Base-by-base conservation (phyloP, 208 protist species). In the Leishmania tarentolae region DNA sequence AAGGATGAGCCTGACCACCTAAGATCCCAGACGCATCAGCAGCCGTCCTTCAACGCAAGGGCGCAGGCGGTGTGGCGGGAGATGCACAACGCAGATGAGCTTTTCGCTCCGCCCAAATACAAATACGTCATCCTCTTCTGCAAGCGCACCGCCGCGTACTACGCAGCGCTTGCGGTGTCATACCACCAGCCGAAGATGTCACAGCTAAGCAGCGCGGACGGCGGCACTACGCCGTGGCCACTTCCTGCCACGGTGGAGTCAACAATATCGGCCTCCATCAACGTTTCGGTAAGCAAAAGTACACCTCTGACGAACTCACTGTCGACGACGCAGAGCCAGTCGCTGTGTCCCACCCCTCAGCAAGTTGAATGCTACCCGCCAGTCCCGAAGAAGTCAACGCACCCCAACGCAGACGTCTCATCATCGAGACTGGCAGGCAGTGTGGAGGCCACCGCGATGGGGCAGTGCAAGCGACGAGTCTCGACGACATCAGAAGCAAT, bases 101-200 rank as follows among this genome's bases (percentile, higher is more conserved):
- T 88, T 9, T 83, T 88, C 50, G 50, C 77, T 21, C 59, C 46
- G 3, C 53, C 76, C 31, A 57, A 76, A 42, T 44, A 77, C 69
- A 77, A 56, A 57, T 83, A 81, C 44, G 59, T 88, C 46, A 74
- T 88, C n/a, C 74, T 84, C 15, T 85, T 81, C 81, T 74, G 77
- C 69, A 59, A 80, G 59, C 78, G 75, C n/a, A 88, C 85, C 59
- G 75, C 75, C 4, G 40, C 75, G 46, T 85, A 81, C 78, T 88
- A 88, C 78, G 82, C 85, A 1, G 85, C 85, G 28, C 68, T 88
- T 42, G 75, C 78, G 3, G 57, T 85, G 28, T 47, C 77, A 7
- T 76, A 76, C 19, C 42, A 81, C 11, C 81, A 85, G 11, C 57
- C 75, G 7, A 57, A 66, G 53, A 63, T 78, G 47, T 47, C 81